Evolutionary conservation across 164 flowering plant genomes (phyloP).

Genomic region (Nelumbo lutea): DNA sequence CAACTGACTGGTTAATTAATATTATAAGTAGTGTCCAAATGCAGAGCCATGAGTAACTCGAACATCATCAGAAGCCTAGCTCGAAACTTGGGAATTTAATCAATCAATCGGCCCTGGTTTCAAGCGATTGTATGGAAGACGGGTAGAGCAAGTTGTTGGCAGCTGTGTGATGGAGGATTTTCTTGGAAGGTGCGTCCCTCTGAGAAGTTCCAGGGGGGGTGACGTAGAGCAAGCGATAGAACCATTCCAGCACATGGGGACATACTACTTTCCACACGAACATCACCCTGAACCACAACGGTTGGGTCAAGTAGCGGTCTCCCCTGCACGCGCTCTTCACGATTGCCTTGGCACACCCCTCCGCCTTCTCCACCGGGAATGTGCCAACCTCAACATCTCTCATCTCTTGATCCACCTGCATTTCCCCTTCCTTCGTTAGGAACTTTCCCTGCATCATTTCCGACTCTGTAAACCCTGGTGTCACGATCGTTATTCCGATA

Average conservation of each 20-base stretch:
- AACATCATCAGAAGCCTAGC: no score
- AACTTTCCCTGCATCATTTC: constrained; percentile 49
- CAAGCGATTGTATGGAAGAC: constrained; percentile 11
- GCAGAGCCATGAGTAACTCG: no score
- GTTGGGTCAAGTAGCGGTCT: constrained; percentile 34
- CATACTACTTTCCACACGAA: constrained; percentile 18
- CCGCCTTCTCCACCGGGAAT: constrained; percentile 27
- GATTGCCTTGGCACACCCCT: constrained; percentile 35
- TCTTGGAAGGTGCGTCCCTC: constrained; percentile 28
- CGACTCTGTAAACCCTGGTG: constrained; percentile 52
- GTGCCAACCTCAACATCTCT: constrained; percentile 42
- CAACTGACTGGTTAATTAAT: no score
- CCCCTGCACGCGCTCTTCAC: constrained; percentile 44
- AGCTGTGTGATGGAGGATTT: constrained; percentile 29
- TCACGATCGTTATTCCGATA: constrained; percentile 41
- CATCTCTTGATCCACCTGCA: constrained; percentile 32
- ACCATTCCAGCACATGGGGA: constrained; percentile 40
- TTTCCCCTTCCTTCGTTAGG: constrained; percentile 25
- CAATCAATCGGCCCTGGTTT: constrained; percentile 13
- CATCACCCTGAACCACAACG: constrained; percentile 22
- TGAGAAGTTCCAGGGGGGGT: constrained; percentile 14
- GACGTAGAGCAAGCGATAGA: constrained; percentile 15
- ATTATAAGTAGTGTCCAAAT: no score
- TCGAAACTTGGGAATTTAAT: no score
- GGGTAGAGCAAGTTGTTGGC: constrained; percentile 23